A percentile compares a stretch with the other conserved stretches of the same genome.
Evolutionary conservation across 2,329 filamentous ascomycete species (phyloP).

Genomic region (Alternaria tenuissima): DNA sequence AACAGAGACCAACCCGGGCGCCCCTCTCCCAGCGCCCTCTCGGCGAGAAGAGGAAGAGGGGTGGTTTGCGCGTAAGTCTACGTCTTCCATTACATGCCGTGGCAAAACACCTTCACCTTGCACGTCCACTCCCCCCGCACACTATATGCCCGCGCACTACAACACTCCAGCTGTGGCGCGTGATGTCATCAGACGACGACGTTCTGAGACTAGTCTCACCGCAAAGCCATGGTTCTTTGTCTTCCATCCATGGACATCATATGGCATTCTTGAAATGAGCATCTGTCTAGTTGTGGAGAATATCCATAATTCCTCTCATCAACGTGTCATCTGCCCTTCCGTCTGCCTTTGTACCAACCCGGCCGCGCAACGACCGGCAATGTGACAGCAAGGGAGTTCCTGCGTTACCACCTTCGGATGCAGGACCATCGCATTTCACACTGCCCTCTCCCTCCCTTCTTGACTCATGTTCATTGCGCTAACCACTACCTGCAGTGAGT

Average conservation of each 20-base stretch:
- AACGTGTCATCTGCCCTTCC: constrained; percentile 40
- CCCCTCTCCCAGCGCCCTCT: constrained; percentile 82
- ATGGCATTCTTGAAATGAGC: constrained; percentile 34
- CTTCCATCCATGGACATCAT: constrained; percentile 16
- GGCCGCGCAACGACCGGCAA: constrained; percentile 28
- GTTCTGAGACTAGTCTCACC: constrained; percentile 36
- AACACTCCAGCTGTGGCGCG: constrained; percentile 28
- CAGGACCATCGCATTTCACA: constrained; percentile 49
- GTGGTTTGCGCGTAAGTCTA: constrained; percentile 87
- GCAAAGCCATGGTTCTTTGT: constrained; percentile 29
- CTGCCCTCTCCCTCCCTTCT: constrained; percentile 20
- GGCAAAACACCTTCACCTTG: constrained; percentile 22
- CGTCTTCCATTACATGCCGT: constrained; percentile 47
- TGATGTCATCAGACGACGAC: constrained; percentile 38
- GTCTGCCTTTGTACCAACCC: constrained; percentile 26
- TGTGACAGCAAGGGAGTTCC: constrained; percentile 53
- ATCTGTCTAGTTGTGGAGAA: constrained; percentile 19
- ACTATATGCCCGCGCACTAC: not conserved
- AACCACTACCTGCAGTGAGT: constrained; percentile 72
- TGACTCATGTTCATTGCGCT: constrained; percentile 37
- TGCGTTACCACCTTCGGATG: constrained; percentile 52
- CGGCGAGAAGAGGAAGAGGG: constrained; percentile 94
- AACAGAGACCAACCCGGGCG: constrained; percentile 75
- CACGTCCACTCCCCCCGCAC: not conserved
- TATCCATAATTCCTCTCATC: constrained; percentile 14